Evolutionary conservation across 2,329 filamentous ascomycete species (phyloP).

Genomic region (Colletotrichum tamarilloi): DNA sequence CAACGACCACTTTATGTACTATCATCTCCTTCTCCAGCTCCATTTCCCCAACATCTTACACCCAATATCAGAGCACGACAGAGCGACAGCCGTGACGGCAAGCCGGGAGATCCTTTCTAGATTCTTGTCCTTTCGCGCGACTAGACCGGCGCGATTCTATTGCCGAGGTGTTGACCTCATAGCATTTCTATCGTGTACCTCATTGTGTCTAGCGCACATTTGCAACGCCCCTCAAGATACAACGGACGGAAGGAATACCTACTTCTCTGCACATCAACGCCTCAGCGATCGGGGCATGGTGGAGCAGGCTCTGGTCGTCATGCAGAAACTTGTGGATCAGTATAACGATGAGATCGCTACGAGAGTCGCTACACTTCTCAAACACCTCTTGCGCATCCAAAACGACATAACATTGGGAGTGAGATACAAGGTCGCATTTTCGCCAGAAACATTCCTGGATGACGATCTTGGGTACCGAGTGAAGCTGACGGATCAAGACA

Average conservation of each 20-base stretch:
- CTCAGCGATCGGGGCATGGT: conserved; percentile 52
- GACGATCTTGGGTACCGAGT: conserved; percentile 17
- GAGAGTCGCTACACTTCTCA: conserved; percentile 44
- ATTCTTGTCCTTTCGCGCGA: conserved; percentile 46
- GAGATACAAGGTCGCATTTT: neutral
- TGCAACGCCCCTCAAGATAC: conserved; percentile 39
- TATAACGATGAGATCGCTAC: conserved; percentile 46
- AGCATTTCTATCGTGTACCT: conserved; percentile 50
- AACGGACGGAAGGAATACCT: neutral
- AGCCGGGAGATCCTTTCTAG: conserved; percentile 51
- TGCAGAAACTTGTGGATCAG: conserved; percentile 43
- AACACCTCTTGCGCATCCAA: conserved; percentile 46
- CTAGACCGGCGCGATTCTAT: conserved; percentile 38
- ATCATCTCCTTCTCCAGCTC: conserved; percentile 50
- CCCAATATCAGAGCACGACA: conserved; percentile 24
- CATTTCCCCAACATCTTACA: conserved; percentile 53
- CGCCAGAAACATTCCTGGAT: neutral
- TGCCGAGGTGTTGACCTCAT: conserved; percentile 48
- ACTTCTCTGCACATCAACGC: conserved; percentile 51
- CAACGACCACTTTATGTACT: conserved; percentile 50
- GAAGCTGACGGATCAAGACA: neutral
- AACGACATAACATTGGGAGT: conserved; percentile 38
- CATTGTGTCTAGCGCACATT: conserved; percentile 50
- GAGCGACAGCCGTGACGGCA: conserved; percentile 49
- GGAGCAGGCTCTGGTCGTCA: conserved; percentile 48